Percentiles rank a stretch among this genome's conserved stretches.
phyloP scores from a whole-genome alignment of 2,329 filamentous ascomycete genomes.

The Fusarium poae region DNA sequence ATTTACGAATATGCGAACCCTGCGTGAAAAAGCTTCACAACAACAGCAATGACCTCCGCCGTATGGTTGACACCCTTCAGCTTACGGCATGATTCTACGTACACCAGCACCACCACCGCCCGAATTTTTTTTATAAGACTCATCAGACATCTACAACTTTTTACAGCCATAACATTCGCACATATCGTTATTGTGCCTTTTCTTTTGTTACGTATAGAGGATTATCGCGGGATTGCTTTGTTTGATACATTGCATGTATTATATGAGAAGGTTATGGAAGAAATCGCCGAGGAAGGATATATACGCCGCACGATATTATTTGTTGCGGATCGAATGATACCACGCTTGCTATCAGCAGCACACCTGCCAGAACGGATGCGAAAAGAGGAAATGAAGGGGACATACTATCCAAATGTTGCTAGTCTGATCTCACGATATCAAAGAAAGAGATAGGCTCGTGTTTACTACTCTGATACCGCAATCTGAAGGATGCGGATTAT shows the following conservation, averaged over 20 bases:
- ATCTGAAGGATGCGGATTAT: slow-evolving; percentile 19
- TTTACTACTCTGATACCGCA: slow-evolving; percentile 18
- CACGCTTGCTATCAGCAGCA: slow-evolving; percentile 27
- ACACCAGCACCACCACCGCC: neutral
- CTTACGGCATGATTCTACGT: slow-evolving; percentile 8
- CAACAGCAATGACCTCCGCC: slow-evolving; percentile 59
- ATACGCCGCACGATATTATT: slow-evolving; percentile 25
- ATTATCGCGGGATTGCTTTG: slow-evolving; percentile 14
- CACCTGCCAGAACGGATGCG: slow-evolving; percentile 18
- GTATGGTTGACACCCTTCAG: slow-evolving; percentile 54
- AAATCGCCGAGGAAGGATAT: slow-evolving; percentile 28
- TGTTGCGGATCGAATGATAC: slow-evolving; percentile 39
- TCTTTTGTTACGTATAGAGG: slow-evolving; percentile 42
- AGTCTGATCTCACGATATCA: slow-evolving; percentile 24
- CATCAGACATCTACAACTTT: slow-evolving; percentile 9
- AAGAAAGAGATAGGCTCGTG: slow-evolving; percentile 11
- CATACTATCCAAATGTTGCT: slow-evolving; percentile 14
- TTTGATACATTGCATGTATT: slow-evolving; percentile 43
- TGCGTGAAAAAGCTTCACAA: slow-evolving; percentile 60
- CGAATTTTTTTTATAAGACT: neutral
- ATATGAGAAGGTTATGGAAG: slow-evolving; percentile 28
- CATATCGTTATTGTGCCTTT: slow-evolving; percentile 17
- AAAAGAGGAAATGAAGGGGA: slow-evolving; percentile 3
- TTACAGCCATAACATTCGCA: slow-evolving; percentile 1
- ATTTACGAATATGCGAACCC: slow-evolving; percentile 64